These are phyloP conservation scores for Trypanosoma grayi DNA, from an alignment of 208 protist genomes.

Conservation along the genomic window DNA sequence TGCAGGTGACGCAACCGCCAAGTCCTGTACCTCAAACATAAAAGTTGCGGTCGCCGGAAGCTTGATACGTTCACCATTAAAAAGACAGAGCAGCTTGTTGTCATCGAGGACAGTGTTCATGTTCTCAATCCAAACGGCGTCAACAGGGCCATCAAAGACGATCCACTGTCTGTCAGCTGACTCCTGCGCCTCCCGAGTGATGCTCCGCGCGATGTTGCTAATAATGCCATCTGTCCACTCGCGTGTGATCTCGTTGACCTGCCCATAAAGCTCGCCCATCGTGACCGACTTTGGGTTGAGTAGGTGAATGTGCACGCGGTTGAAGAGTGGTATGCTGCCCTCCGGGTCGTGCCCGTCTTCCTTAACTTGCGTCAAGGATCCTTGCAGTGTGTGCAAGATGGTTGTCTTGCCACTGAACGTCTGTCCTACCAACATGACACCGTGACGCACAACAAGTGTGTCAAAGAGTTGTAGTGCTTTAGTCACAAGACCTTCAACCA, in stretches of 20 bases:
- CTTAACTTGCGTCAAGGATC: conserved; percentile 78
- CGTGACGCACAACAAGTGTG: conserved; percentile 90
- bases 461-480: conserved; percentile 95
- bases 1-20: conserved; percentile 97
- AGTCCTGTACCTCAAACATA: conserved; percentile 98
- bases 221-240: conserved; percentile 98
- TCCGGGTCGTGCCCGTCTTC: conserved; percentile 70
- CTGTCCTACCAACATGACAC: conserved; percentile 95
- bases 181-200: conserved; percentile 71
- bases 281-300: conserved; percentile 97
- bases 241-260: conserved; percentile 95
- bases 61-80: conserved; percentile 97
- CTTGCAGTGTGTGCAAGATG: conserved; percentile 73
- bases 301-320: conserved; percentile 73
- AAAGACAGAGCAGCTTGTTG: conserved; percentile 98
- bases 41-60: conserved; percentile 91
- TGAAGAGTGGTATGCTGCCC: conserved; percentile 72
- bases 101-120: conserved; percentile 99
- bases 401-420: conserved; percentile 94
- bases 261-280: conserved; percentile 96
- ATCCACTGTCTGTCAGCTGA: conserved; percentile 92
- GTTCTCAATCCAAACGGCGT: conserved; percentile 99
- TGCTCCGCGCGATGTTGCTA: conserved; percentile 90
- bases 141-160: conserved; percentile 98
- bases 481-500: conserved; percentile 81